Evolutionary conservation across 345 rosid genomes (phyloP).

Genomic region (Schrenkiella parvula): DNA sequence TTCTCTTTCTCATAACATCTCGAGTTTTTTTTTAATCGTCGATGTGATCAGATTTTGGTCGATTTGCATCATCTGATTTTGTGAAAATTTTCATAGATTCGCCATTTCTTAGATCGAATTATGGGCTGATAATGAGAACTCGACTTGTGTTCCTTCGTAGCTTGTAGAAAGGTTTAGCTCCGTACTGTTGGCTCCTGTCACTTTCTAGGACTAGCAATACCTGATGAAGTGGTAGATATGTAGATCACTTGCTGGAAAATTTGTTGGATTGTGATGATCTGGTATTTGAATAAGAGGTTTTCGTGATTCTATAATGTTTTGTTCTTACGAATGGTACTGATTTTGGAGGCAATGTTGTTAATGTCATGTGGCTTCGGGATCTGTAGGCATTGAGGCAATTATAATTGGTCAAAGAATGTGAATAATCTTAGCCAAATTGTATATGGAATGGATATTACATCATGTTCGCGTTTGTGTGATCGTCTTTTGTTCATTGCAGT

Average conservation of each 20-base stretch:
- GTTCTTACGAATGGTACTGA: conserved; percentile 1
- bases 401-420: not conserved
- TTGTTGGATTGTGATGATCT: conserved; percentile 1
- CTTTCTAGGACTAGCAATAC: not conserved
- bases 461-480: conserved; percentile 9
- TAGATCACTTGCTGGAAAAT: not conserved
- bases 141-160: not conserved
- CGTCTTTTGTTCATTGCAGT: conserved; percentile 45
- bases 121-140: not conserved
- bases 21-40: not conserved
- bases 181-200: not conserved
- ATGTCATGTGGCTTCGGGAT: conserved; percentile 9
- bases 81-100: not conserved
- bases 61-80: not conserved
- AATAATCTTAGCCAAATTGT: not conserved
- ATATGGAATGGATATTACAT: not conserved
- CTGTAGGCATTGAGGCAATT: not conserved
- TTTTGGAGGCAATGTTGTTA: not conserved
- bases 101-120: conserved; percentile 8
- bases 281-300: not conserved
- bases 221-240: not conserved
- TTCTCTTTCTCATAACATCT: conserved; percentile 26
- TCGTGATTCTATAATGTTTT: not conserved
- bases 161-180: not conserved
- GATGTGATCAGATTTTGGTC: conserved; percentile 31